Conservation (phyloP, 805 yeast species). For the Lipomyces starkeyi region DNA sequence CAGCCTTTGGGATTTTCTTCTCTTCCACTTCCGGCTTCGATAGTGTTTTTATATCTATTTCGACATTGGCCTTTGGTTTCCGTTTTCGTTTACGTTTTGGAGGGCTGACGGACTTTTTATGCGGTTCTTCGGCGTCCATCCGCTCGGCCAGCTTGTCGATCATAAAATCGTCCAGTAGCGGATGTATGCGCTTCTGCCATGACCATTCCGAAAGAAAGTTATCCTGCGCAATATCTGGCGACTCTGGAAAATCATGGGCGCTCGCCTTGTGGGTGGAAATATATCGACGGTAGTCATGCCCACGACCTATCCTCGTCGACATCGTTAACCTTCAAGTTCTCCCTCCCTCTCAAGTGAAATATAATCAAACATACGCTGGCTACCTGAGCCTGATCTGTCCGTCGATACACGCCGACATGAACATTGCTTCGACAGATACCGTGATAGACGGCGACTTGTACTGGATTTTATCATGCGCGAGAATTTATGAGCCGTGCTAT, state of each 20-base stretch:
- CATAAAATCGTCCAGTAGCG: background rate
- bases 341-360: background rate
- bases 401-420: background rate
- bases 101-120: background rate
- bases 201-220: background rate
- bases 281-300: background rate
- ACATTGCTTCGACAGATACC: background rate
- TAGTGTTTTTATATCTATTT: background rate
- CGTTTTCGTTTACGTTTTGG: conserved; percentile 1
- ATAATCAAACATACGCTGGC: background rate
- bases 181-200: background rate
- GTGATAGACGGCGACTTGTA: background rate
- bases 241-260: background rate
- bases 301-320: background rate
- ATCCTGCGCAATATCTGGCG: background rate
- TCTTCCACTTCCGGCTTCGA: conserved; percentile 1
- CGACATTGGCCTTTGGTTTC: background rate
- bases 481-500: background rate
- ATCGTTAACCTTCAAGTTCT: background rate
- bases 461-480: background rate
- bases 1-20: background rate
- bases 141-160: conserved; percentile 6
- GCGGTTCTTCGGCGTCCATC: background rate
- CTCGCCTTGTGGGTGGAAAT: background rate
- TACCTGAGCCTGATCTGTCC: background rate